Evolutionary conservation across 2,329 filamentous ascomycete genomes (phyloP), one percentile per base, ranked within the genome.

Genomic region (Hysterium pulicare): DNA sequence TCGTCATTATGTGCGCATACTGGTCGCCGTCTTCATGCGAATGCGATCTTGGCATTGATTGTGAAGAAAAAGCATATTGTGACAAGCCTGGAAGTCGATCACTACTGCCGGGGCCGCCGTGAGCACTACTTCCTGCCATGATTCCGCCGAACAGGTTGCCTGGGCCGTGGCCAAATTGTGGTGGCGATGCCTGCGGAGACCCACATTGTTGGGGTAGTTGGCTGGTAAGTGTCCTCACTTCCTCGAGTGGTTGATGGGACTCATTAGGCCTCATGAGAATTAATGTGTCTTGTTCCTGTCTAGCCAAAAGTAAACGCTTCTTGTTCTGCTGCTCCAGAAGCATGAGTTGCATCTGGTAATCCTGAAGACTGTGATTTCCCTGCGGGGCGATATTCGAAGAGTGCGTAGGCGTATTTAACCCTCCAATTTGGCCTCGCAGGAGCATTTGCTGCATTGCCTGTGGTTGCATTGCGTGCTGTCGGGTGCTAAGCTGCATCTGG

Each of bases 1-100:
- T 97, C 20, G 86, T 79, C 56, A 84, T 81, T 46, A 87, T 79
- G 62, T 89, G 82, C 38, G 74, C 70, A 66, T 90, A 91, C 54
- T 85, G 86, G 61, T 91, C 85, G 55, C 95, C 84, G 33, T 88
- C 87, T 45, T 90, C 86, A 60, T 87, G 82, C 7, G 87, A 90
- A 71, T 91, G 87, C 50, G 87, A 87, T 52, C 91, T 81, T 39
- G 88, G 90, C 90, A 97, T 96, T 62, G 90, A 88, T 66, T 96
- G 80, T 52, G 82, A 80, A 40, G 80, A 77, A 57, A 82, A 96
- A n/a, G 64, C 62, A 34, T 67, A 67, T 49, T 64, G 62, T 9
- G 61, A 57, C 17, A 68, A 59, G 21, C 64, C 61, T 15, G 86
- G 86, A 32, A 88, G 77, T 51, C 86, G 85, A 44, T 77, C 78